A percentile compares a stretch with the other conserved stretches of the same genome.
Evolutionary conservation across 2,329 filamentous ascomycete species (phyloP).

Genomic region (Fusarium sp.): DNA sequence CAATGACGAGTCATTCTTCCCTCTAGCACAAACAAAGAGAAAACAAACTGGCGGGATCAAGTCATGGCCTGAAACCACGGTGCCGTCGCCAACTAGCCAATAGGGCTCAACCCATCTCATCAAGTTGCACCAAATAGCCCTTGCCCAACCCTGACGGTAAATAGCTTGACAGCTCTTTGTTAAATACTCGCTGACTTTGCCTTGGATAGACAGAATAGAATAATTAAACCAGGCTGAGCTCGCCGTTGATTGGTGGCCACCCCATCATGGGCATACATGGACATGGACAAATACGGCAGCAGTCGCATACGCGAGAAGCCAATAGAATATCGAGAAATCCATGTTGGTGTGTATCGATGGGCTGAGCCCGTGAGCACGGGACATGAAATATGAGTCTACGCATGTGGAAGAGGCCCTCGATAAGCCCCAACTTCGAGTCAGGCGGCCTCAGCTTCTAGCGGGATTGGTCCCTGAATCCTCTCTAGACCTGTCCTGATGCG

Average conservation of each 20-base stretch:
- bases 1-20: slow-evolving; percentile 37
- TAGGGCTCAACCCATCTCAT: slow-evolving; percentile 27
- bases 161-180: slow-evolving; percentile 17
- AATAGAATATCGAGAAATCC: slow-evolving; percentile 35
- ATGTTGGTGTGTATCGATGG: slow-evolving; percentile 39
- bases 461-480: slow-evolving; percentile 44
- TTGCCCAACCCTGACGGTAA: slow-evolving; percentile 32
- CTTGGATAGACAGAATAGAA: slow-evolving; percentile 21
- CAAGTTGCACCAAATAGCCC: slow-evolving; percentile 35
- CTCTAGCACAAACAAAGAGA: background rate
- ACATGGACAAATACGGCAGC: slow-evolving; percentile 26
- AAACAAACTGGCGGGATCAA: slow-evolving; percentile 6
- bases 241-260: slow-evolving; percentile 13
- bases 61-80: slow-evolving; percentile 22
- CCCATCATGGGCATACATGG: background rate
- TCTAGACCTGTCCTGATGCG: slow-evolving; percentile 44
- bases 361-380: slow-evolving; percentile 44
- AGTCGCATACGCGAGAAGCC: slow-evolving; percentile 38
- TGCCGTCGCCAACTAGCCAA: slow-evolving; percentile 39
- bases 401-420: slow-evolving; percentile 36
- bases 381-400: slow-evolving; percentile 14
- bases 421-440: slow-evolving; percentile 39
- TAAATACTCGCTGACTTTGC: slow-evolving; percentile 27
- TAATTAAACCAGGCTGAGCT: slow-evolving; percentile 20
- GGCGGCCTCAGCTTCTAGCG: slow-evolving; percentile 41